Evolutionary conservation across 2,329 filamentous ascomycete species (phyloP), one percentile per base, ranked within the genome.

Genomic region (Endothia cerciana): DNA sequence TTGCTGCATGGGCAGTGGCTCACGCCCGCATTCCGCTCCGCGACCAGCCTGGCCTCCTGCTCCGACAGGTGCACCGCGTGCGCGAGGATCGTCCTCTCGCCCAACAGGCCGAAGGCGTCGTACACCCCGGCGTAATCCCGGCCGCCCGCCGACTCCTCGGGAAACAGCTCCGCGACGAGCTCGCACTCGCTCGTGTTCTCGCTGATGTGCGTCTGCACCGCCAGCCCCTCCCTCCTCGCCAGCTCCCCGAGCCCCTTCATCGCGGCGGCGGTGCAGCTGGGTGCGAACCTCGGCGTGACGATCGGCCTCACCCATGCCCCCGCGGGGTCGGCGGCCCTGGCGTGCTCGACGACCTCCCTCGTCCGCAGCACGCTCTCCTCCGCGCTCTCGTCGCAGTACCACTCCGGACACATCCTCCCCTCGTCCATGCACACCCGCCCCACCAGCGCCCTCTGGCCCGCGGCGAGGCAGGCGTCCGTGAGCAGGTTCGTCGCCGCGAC

Each of bases 341-440:
- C 88, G 75, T 96, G 88, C 2, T 80, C 79, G 60, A 96, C 88
- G 25, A 83, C 87, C 13, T 81, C 81, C 36, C 79, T 76, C 0
- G 90, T 91, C 45, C 83, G 83, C 1, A 76, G 71, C 0, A 92
- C 64, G 0, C 88, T 84, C 30, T 83, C 80, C 2, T 85, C 85
- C 0, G 88, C 78, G 19, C 85, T 88, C 65, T 85, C 85, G 75
- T 99, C 95, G 28, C 88, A 85, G 79, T 98, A 98, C 80, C 90
- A 91, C 1, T 85, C 83, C 0, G 94, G 94, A 45, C 88, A 89
- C 4, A 91, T 78, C 0, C 79, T 76, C 0, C 77, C 76, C 38
- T 85, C 84, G 76, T 98, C 93, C 95, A 99, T 98, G 81, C 94
- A 97, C n/a, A 96, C 92, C 49, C 95, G 85, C 40, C 95, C 95